phyloP scores from a whole-genome alignment of 2,329 filamentous ascomycete genomes.

The Dactylonectria estremocensis region DNA sequence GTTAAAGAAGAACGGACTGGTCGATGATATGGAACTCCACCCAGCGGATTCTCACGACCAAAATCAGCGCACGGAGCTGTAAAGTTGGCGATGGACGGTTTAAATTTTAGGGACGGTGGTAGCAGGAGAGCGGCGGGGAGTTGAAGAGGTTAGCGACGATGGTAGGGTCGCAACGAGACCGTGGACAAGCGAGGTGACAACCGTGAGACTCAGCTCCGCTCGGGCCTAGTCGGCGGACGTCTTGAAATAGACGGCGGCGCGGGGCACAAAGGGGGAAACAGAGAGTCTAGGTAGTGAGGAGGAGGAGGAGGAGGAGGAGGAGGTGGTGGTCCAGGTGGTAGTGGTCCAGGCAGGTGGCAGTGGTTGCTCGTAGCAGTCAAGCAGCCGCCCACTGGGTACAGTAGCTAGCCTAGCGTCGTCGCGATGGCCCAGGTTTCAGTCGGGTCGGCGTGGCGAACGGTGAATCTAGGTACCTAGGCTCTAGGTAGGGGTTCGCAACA shows the following conservation, averaged over 20 bases:
- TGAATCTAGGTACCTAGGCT: conserved; percentile 39
- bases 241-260: conserved; percentile 46
- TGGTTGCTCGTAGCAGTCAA: conserved; percentile 9
- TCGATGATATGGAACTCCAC: conserved; percentile 40
- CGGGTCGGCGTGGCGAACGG: conserved; percentile 47
- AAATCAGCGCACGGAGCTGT: conserved; percentile 21
- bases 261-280: conserved; percentile 42
- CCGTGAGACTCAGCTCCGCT: conserved; percentile 43
- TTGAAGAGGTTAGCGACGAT: conserved; percentile 33
- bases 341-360: conserved; percentile 2
- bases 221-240: conserved; percentile 40
- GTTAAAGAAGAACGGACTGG: conserved; percentile 41
- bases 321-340: too few relatives aligned
- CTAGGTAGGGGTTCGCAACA: conserved; percentile 39
- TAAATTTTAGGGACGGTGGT: conserved; percentile 25
- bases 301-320: too few relatives aligned
- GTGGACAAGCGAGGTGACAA: conserved; percentile 39
- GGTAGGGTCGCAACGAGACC: conserved; percentile 31
- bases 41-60: conserved; percentile 36
- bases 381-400: conserved; percentile 29
- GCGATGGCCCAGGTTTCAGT: conserved; percentile 49
- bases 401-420: conserved; percentile 40
- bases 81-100: conserved; percentile 27
- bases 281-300: too few relatives aligned
- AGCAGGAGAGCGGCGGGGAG: conserved; percentile 19